Base-by-base conservation (phyloP, 768 basidiomycete genomes). In the Leccinum barrowsii region DNA sequence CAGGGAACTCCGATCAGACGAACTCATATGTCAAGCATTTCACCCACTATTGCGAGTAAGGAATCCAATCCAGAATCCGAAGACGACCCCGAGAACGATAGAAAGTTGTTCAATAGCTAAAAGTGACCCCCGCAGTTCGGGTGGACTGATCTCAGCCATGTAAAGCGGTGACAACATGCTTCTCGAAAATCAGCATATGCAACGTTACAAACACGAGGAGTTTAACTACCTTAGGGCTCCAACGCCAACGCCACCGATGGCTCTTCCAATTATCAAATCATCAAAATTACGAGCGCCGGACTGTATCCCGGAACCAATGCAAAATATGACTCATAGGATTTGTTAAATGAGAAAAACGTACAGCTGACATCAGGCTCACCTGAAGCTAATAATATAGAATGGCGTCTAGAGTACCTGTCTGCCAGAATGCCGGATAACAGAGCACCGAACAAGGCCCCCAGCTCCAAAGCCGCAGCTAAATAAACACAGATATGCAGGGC, bases 21-120 rank as follows among this genome's bases (percentile, higher is more conserved):
- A 19, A 22, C 21, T 22, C n/a, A 50, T 13, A 46, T 47, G 52
- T 28, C 15, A n/a, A 32, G 17, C 1, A 40, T 35, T 10, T 15
- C 3, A 73, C 83, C 35, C 65, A 89, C 88, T 65, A 21, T 80
- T 70, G 13, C 90, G 83, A 0, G 90, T 92, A 47, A 82, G 65
- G 66, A 88, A 93, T 0, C 90, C 91, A 4, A 82, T 80, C 90
- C 91, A 92, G 65, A 92, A 93, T 2, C 90, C 90, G 13, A 89
- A 73, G 0, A 93, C 89, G 5, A 91, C 90, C 3, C 90, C 91
- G 0, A 87, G 73, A 13, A 92, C 90, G 52, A 93, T 93, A 19
- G 87, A 83, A 46, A 91, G 80, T 58, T 92, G 90, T 65, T 93
- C 90, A 3, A 93, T 76, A 1, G 89, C 85, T 73, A 92, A 79